A percentile compares a stretch with the other conserved stretches of the same genome.
phyloP scores from a whole-genome alignment of 306 rosid genomes.

The Mimosa pudica region DNA sequence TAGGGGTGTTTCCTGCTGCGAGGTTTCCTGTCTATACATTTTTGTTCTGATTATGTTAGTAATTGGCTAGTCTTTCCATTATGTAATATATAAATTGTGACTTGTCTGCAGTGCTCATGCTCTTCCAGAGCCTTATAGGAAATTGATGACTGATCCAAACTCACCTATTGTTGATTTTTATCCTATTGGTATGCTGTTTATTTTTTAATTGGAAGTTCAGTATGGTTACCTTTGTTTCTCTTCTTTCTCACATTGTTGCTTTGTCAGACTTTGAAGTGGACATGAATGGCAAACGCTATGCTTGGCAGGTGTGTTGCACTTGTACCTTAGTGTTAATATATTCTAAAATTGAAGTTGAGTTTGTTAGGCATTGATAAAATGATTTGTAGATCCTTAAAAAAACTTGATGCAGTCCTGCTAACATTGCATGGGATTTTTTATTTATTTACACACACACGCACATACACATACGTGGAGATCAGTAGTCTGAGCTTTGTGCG shows the following conservation, averaged over 20 bases:
- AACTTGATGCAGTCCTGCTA: not conserved
- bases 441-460: not conserved
- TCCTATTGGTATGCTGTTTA: slow-evolving; percentile 69
- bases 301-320: slow-evolving; percentile 83
- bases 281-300: slow-evolving; percentile 96
- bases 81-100: slow-evolving; percentile 24
- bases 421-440: not conserved
- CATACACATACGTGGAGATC: not conserved
- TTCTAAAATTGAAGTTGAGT: slow-evolving; percentile 7
- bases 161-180: slow-evolving; percentile 94
- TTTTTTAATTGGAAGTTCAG: not conserved
- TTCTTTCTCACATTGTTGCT: slow-evolving; percentile 29
- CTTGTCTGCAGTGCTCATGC: slow-evolving; percentile 83
- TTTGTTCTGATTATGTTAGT: not conserved
- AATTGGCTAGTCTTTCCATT: not conserved
- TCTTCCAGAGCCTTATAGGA: slow-evolving; percentile 83
- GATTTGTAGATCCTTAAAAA: not conserved
- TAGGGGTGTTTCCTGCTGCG: slow-evolving; percentile 98
- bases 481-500: not conserved
- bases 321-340: slow-evolving; percentile 2
- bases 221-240: slow-evolving; percentile 8
- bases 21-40: slow-evolving; percentile 50
- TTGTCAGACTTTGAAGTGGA: slow-evolving; percentile 96
- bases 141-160: slow-evolving; percentile 76
- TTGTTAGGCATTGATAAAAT: not conserved